Conservation (phyloP, 495 filamentous ascomycete genomes). For the Letharia columbiana region DNA sequence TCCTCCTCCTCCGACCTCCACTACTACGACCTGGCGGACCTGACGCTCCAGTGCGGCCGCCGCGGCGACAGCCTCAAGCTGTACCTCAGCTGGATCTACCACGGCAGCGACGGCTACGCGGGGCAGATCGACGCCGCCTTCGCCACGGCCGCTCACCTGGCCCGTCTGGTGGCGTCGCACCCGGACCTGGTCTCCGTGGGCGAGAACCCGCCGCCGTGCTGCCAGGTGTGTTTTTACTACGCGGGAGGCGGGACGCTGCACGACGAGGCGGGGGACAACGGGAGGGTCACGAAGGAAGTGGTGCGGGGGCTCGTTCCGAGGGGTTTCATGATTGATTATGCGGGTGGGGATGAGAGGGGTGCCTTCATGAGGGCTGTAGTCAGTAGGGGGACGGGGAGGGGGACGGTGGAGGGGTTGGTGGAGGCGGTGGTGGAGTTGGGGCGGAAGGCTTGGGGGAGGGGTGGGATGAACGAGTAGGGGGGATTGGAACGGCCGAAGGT, state of each 20-base stretch:
- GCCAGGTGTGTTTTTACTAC: conserved; percentile 95
- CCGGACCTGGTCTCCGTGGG: conserved; percentile 62
- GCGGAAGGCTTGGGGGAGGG: conserved; percentile 32
- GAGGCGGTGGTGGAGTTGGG: conserved; percentile 62
- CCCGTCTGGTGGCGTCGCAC: conserved; percentile 40
- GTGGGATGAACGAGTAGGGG: not conserved
- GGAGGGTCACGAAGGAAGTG: conserved; percentile 58
- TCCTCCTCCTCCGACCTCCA: conserved; percentile 47
- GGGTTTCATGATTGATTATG: conserved; percentile 94
- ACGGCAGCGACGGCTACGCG: conserved; percentile 59
- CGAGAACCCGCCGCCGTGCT: conserved; percentile 70
- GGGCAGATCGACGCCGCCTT: conserved; percentile 61
- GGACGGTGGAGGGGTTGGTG: conserved; percentile 70
- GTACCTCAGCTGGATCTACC: conserved; percentile 79
- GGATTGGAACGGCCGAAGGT: not conserved
- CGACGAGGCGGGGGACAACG: conserved; percentile 51
- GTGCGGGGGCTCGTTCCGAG: conserved; percentile 53
- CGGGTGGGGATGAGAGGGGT: conserved; percentile 57
- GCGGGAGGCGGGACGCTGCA: conserved; percentile 51
- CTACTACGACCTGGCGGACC: conserved; percentile 68
- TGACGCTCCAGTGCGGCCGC: conserved; percentile 88
- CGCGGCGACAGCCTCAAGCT: conserved; percentile 81
- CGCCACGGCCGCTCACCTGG: conserved; percentile 56
- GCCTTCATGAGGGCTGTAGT: conserved; percentile 87
- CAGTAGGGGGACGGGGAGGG: conserved; percentile 60